phyloP scores from a whole-genome alignment of 2,329 filamentous ascomycete genomes.

The Mariannaea sp. region DNA sequence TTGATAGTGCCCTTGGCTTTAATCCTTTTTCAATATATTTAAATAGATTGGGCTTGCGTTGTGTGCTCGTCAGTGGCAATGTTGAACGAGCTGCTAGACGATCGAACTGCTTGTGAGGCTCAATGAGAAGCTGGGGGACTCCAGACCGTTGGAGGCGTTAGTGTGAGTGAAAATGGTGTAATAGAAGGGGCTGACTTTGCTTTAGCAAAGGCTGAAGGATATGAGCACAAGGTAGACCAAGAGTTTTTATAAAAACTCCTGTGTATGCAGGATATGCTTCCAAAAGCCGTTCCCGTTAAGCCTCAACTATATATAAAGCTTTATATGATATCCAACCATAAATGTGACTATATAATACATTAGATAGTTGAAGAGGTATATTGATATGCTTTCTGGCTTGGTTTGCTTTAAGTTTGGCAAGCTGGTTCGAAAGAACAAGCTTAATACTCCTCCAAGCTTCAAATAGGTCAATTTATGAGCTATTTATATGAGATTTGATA shows the following conservation, averaged over 20 bases:
- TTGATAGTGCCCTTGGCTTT: too few relatives aligned
- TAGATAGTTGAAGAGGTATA: constrained; percentile 18
- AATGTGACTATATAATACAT: neutral
- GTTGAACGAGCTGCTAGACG: neutral
- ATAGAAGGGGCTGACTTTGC: neutral
- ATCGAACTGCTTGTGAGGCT: too few relatives aligned
- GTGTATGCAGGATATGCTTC: constrained; percentile 17
- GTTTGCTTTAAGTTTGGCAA: constrained; percentile 18
- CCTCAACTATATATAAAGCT: constrained; percentile 1
- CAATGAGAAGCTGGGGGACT: too few relatives aligned
- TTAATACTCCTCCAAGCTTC: constrained; percentile 26
- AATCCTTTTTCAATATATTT: too few relatives aligned
- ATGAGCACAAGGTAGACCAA: neutral
- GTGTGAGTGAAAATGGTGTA: too few relatives aligned
- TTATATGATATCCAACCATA: neutral
- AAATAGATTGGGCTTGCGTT: too few relatives aligned
- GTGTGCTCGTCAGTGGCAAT: constrained; percentile 6
- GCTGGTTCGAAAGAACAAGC: constrained; percentile 1
- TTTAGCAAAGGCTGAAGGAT: neutral
- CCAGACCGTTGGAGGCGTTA: too few relatives aligned
- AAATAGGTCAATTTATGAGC: constrained; percentile 24
- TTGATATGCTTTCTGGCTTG: constrained; percentile 22
- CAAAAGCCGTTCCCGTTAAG: neutral
- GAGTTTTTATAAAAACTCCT: constrained; percentile 15
- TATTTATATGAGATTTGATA: constrained; percentile 21